A percentile compares a stretch with the other conserved stretches of the same genome.
These are phyloP conservation scores for Penicillium brasilianum DNA, from an alignment of 2,329 filamentous ascomycete genomes.

Conservation along the genomic window DNA sequence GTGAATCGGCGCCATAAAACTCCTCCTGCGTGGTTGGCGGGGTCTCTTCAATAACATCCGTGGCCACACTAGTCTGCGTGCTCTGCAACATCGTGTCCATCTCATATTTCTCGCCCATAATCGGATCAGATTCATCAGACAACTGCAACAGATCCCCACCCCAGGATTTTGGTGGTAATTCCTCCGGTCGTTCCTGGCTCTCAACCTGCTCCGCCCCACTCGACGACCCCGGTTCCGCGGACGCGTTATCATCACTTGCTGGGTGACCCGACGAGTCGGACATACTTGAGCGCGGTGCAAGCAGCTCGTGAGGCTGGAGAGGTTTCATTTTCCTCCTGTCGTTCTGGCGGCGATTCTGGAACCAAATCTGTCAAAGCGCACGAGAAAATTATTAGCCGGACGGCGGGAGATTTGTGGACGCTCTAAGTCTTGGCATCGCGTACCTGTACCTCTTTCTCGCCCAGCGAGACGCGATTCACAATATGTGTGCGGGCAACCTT, in stretches of 20 bases:
- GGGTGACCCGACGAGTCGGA: conserved; percentile 35
- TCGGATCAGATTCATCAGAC: conserved; percentile 32
- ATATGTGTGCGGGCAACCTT: conserved; percentile 85
- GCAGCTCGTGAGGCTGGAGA: conserved; percentile 76
- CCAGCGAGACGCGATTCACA: conserved; percentile 81
- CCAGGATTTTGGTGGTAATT: conserved; percentile 27
- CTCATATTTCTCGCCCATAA: conserved; percentile 36
- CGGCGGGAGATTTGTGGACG: conserved; percentile 33
- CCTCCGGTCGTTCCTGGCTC: conserved; percentile 26
- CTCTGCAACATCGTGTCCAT: conserved; percentile 30
- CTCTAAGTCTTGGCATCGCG: conserved; percentile 41
- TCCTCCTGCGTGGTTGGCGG: conserved; percentile 31
- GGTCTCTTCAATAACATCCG: conserved; percentile 33
- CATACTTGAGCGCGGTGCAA: conserved; percentile 41
- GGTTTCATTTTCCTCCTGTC: conserved; percentile 87
- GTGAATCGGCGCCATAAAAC: conserved; percentile 21
- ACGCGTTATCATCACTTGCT: conserved; percentile 37
- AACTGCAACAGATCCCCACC: conserved; percentile 32
- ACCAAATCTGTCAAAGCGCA: conserved; percentile 76
- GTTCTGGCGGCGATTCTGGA: conserved; percentile 93
- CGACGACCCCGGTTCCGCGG: conserved; percentile 35
- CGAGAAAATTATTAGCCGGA: conserved; percentile 16
- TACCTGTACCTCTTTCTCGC: conserved; percentile 97
- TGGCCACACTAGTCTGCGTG: conserved; percentile 41
- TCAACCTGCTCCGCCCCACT: conserved; percentile 38